These are phyloP conservation scores for Leucosporidium creatinivorum DNA, from an alignment of 768 basidiomycete species.

Conservation along the genomic window DNA sequence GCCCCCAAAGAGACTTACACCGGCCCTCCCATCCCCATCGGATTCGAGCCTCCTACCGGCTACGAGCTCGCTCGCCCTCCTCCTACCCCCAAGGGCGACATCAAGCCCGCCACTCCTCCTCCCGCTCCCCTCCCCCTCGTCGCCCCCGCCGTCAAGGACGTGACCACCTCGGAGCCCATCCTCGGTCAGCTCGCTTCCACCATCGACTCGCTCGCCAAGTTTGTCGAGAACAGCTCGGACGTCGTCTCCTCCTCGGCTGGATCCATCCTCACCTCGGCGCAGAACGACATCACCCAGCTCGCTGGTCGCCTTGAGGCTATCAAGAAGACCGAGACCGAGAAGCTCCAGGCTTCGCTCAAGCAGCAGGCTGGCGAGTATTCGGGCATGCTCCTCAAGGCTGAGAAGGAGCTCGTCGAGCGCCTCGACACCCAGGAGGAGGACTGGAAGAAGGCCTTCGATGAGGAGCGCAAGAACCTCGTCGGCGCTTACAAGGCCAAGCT, in stretches of 20 bases:
- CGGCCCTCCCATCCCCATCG: constrained; percentile 68
- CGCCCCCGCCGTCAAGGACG: constrained; percentile 67
- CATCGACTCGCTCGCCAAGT: constrained; percentile 83
- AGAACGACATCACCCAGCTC: constrained; percentile 69
- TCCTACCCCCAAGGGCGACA: constrained; percentile 39
- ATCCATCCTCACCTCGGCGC: constrained; percentile 70
- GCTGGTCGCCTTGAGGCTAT: constrained; percentile 67
- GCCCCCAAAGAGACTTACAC: constrained; percentile 50
- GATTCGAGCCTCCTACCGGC: constrained; percentile 88
- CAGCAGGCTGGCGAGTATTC: constrained; percentile 80
- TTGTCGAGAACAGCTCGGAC: constrained; percentile 63
- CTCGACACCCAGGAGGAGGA: constrained; percentile 77
- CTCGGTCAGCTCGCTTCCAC: constrained; percentile 83
- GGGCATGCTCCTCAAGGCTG: constrained; percentile 67
- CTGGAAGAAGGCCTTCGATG: constrained; percentile 70
- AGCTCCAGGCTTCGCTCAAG: constrained; percentile 61
- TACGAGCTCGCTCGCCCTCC: constrained; percentile 58
- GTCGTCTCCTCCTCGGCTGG: constrained; percentile 40
- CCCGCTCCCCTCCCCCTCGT: constrained; percentile 61
- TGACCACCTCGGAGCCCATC: constrained; percentile 75
- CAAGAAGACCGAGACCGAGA: constrained; percentile 67
- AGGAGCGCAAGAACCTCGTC: constrained; percentile 65
- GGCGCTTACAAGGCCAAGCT: constrained; percentile 78
- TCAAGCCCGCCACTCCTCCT: constrained; percentile 29
- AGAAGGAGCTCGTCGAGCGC: constrained; percentile 77